Percentiles rank a stretch among this genome's conserved stretches.
These are phyloP conservation scores for Penicillium turbatum DNA, from an alignment of 495 filamentous ascomycete genomes.

Conservation along the genomic window DNA sequence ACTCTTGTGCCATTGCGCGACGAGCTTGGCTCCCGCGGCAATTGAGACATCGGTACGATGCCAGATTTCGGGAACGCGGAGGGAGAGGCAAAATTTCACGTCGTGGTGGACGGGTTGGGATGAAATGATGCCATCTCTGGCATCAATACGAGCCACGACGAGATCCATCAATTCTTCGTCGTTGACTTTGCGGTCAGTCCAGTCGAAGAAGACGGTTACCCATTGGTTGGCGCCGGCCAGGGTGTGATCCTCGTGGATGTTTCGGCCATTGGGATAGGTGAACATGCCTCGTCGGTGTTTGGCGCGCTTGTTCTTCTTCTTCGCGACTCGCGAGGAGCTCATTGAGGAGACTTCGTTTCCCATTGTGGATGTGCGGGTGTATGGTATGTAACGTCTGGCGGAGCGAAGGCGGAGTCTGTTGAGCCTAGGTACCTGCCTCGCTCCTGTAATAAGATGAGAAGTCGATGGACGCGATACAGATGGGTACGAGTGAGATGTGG, in stretches of 20 bases:
- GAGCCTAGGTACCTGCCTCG: no score
- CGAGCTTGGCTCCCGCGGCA: neutral
- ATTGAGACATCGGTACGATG: neutral
- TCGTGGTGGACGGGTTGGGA: constrained; percentile 4
- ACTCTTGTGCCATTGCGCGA: neutral
- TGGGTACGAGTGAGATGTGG: neutral
- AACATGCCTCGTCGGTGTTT: neutral
- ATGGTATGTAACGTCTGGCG: no score
- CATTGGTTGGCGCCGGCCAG: neutral
- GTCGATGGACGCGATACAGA: no score
- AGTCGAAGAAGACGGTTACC: constrained; percentile 5
- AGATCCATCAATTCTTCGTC: constrained; percentile 1
- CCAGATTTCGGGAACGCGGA: neutral
- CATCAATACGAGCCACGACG: neutral
- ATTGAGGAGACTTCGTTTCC: neutral
- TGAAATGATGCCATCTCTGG: neutral
- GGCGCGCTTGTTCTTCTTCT: neutral
- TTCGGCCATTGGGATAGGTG: neutral
- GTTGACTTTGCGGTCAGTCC: neutral
- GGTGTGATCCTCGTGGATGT: neutral
- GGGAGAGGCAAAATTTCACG: neutral
- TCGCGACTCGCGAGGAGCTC: neutral
- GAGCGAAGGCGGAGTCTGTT: no score
- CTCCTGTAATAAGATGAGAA: no score
- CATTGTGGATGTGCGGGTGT: neutral